Evolutionary conservation across 192 early-diverging fungal species (phyloP).

Genomic region (Rhizoclosmatium globosum): DNA sequence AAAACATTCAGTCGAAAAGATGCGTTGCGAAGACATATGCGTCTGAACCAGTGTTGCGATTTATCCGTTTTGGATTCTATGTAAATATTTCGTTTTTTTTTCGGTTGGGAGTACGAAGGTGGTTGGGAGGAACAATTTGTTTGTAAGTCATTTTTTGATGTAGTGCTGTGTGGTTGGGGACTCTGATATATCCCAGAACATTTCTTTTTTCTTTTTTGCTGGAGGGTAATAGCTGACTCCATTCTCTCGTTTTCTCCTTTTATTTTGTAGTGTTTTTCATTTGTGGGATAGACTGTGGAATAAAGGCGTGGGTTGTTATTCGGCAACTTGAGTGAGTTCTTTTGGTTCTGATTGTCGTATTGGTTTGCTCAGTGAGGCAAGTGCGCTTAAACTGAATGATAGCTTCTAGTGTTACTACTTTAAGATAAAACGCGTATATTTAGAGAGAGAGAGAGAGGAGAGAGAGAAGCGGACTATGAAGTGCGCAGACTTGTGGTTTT

Average conservation of each 20-base stretch:
- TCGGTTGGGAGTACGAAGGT: background rate
- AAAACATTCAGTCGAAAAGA: constrained; percentile 37
- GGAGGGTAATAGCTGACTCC: background rate
- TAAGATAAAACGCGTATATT: no score
- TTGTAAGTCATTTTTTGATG: background rate
- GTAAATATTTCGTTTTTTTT: constrained; percentile 18
- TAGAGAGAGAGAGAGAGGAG: no score
- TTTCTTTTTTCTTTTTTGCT: constrained; percentile 19
- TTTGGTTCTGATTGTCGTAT: no score
- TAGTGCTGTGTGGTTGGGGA: background rate
- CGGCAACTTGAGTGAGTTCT: no score
- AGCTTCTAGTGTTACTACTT: no score
- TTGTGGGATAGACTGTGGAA: no score
- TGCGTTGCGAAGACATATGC: constrained; percentile 42
- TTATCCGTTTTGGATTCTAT: constrained; percentile 15
- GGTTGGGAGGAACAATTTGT: background rate
- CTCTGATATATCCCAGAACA: background rate
- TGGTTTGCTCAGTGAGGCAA: no score
- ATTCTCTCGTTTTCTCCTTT: background rate
- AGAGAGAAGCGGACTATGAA: no score
- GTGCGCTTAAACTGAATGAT: no score
- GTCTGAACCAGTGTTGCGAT: constrained; percentile 40
- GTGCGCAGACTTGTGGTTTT: no score
- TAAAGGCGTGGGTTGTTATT: no score
- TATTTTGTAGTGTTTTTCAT: no score